These are phyloP conservation scores for Trametes sanguinea DNA, from an alignment of 768 basidiomycete species.

Conservation along the genomic window DNA sequence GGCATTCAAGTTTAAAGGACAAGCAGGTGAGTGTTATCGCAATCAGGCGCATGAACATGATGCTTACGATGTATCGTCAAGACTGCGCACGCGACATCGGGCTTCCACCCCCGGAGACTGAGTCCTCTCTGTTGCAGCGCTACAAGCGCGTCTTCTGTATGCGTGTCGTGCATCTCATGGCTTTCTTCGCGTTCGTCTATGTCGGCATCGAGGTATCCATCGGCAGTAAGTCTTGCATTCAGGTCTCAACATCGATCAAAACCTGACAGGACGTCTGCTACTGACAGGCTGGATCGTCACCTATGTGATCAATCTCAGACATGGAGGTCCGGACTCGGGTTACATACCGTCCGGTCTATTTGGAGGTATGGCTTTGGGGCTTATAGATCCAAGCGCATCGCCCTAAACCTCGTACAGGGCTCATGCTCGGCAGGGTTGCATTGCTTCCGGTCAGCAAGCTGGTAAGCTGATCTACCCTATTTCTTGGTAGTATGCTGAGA, in stretches of 20 bases:
- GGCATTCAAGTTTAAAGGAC: constrained; percentile 31
- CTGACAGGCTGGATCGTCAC: constrained; percentile 56
- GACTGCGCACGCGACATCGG: constrained; percentile 58
- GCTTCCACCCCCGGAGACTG: constrained; percentile 40
- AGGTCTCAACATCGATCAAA: neutral
- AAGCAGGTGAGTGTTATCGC: constrained; percentile 30
- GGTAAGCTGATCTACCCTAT: constrained; percentile 26
- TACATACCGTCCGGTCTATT: constrained; percentile 55
- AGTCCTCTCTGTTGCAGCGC: constrained; percentile 33
- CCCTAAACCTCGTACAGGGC: constrained; percentile 31
- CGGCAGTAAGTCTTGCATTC: constrained; percentile 34
- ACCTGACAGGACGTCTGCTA: neutral
- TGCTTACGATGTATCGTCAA: constrained; percentile 26
- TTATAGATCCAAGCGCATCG: too few relatives aligned
- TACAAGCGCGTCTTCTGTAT: constrained; percentile 48
- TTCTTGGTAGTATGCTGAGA: constrained; percentile 14
- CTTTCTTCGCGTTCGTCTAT: constrained; percentile 45
- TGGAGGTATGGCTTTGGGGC: constrained; percentile 33
- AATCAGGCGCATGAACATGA: neutral
- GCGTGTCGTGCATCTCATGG: constrained; percentile 43
- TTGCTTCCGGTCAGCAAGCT: constrained; percentile 52
- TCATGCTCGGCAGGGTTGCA: constrained; percentile 55
- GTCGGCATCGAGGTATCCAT: constrained; percentile 43
- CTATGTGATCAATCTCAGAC: constrained; percentile 46
- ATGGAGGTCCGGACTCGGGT: constrained; percentile 48